phyloP scores from a whole-genome alignment of 352 stramenopile genomes.

The Aphanomyces euteiches region DNA sequence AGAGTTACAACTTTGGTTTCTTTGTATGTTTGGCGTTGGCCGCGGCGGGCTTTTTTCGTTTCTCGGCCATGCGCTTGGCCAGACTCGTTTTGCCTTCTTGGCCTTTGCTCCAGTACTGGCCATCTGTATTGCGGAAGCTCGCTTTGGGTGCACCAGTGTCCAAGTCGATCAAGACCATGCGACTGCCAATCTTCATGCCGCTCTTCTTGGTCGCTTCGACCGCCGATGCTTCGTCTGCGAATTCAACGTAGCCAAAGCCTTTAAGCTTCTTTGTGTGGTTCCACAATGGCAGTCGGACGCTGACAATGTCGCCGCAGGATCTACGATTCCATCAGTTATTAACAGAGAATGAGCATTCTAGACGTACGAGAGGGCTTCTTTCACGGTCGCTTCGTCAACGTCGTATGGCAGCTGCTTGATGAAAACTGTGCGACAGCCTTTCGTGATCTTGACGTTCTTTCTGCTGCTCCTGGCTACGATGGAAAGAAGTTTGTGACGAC shows the following conservation, averaged over 20 bases:
- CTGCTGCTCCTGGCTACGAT: conserved; percentile 58
- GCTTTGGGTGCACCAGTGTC: conserved; percentile 90
- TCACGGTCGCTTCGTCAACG: conserved; percentile 79
- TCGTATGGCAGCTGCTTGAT: conserved; percentile 95
- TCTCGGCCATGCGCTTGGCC: conserved; percentile 67
- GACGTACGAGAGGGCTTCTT: conserved; percentile 60
- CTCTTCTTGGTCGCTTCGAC: conserved; percentile 63
- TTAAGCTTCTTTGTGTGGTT: conserved; percentile 94
- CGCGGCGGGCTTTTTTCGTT: conserved; percentile 33
- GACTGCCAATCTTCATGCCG: conserved; percentile 82
- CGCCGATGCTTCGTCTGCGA: conserved; percentile 72
- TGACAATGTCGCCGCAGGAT: conserved; percentile 86
- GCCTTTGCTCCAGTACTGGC: conserved; percentile 86
- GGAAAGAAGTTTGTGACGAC: conserved; percentile 7
- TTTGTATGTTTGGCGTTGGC: neutral
- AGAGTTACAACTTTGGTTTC: neutral
- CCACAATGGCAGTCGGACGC: conserved; percentile 91
- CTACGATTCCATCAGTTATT: conserved; percentile 6
- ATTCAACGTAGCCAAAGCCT: conserved; percentile 94
- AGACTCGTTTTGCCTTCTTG: conserved; percentile 80
- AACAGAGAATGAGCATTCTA: neutral
- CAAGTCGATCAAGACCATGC: conserved; percentile 91
- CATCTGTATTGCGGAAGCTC: conserved; percentile 84
- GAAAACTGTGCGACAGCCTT: conserved; percentile 90
- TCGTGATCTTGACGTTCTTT: conserved; percentile 55